Conservation (phyloP, 805 yeast genomes). For the Cyberlindnera maclurae region DNA sequence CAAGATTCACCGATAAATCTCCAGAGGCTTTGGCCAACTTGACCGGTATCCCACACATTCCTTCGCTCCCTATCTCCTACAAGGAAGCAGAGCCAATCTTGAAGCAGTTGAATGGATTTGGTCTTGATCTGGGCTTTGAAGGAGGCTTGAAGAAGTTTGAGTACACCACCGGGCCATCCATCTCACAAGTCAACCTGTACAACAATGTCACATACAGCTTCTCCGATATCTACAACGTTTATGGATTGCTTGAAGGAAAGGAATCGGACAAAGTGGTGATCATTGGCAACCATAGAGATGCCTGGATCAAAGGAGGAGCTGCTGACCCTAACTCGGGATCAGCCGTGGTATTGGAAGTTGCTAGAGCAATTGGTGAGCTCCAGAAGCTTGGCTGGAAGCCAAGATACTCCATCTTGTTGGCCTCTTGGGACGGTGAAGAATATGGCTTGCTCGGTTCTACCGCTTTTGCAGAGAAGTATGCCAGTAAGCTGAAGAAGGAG, state of each 20-base stretch:
- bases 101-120: slow-evolving; percentile 49
- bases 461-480: slow-evolving; percentile 64
- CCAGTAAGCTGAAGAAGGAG: slow-evolving; percentile 37
- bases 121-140: slow-evolving; percentile 41
- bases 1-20: slow-evolving; percentile 55
- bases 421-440: slow-evolving; percentile 85
- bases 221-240: slow-evolving; percentile 55
- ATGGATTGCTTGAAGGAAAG: slow-evolving; percentile 53
- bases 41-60: slow-evolving; percentile 53
- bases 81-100: slow-evolving; percentile 59
- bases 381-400: slow-evolving; percentile 58
- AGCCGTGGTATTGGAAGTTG: slow-evolving; percentile 56
- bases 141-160: slow-evolving; percentile 39
- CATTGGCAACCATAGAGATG: slow-evolving; percentile 73
- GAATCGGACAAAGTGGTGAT: slow-evolving; percentile 48
- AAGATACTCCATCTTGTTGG: slow-evolving; percentile 53
- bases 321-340: slow-evolving; percentile 76
- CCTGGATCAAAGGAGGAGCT: slow-evolving; percentile 77
- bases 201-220: slow-evolving; percentile 57
- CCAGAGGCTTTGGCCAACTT: slow-evolving; percentile 44
- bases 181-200: slow-evolving; percentile 43
- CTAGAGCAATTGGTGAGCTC: slow-evolving; percentile 49
- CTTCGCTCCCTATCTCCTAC: slow-evolving; percentile 63
- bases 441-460: slow-evolving; percentile 70
- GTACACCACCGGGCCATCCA: slow-evolving; percentile 47